Conservation (phyloP, 805 yeast genomes). For the Yamadazyma sp. region DNA sequence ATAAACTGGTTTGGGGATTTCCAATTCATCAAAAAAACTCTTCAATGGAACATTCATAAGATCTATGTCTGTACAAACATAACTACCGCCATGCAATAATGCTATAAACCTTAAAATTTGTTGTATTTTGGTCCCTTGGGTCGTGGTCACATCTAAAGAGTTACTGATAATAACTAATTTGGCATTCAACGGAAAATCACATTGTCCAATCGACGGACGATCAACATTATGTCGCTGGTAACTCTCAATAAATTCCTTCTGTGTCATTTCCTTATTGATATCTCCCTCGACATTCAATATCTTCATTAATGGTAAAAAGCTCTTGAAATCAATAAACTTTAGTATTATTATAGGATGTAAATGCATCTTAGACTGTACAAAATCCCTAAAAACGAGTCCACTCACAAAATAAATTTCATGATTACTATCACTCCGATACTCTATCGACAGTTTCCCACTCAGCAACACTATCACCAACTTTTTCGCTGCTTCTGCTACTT, state of each 20-base stretch:
- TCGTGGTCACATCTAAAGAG: conserved; percentile 14
- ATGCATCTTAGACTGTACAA: neutral
- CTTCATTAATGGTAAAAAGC: conserved; percentile 12
- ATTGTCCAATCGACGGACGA: conserved; percentile 19
- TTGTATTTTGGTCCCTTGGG: conserved; percentile 25
- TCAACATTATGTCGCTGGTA: conserved; percentile 2
- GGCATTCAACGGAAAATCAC: conserved; percentile 21
- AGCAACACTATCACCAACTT: conserved; percentile 5
- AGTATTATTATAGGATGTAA: conserved; percentile 1
- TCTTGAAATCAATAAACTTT: conserved; percentile 9
- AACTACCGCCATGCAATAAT: conserved; percentile 27
- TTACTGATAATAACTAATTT: conserved; percentile 18
- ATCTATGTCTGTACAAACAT: neutral
- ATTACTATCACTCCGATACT: conserved; percentile 2
- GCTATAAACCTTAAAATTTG: conserved; percentile 32
- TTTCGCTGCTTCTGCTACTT: neutral
- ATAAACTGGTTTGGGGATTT: conserved; percentile 3
- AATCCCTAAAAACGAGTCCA: conserved; percentile 1
- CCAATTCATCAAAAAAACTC: too few species aligned
- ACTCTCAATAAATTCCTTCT: neutral
- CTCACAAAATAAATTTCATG: conserved; percentile 1
- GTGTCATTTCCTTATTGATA: neutral
- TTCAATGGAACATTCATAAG: neutral
- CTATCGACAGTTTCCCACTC: conserved; percentile 3
- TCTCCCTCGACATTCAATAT: conserved; percentile 9